phyloP scores from a whole-genome alignment of 352 stramenopile genomes.

The Phytophthora brassicae region DNA sequence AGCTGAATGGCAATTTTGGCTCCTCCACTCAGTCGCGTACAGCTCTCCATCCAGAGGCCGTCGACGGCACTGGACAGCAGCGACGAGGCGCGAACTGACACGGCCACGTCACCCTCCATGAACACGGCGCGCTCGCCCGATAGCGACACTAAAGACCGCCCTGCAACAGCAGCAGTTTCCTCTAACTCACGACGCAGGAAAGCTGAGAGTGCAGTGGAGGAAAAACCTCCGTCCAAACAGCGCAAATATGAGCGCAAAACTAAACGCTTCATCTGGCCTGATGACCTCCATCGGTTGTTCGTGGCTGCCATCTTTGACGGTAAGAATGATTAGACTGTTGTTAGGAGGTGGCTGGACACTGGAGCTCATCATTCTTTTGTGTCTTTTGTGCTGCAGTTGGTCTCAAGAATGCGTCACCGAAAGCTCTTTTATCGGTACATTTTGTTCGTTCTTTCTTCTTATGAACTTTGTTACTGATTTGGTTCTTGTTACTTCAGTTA shows the following conservation, averaged over 20 bases:
- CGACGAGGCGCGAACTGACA: constrained; percentile 41
- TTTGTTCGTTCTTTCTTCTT: not conserved
- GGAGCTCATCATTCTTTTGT: constrained; percentile 9
- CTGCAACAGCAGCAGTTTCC: constrained; percentile 2
- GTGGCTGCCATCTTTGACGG: constrained; percentile 87
- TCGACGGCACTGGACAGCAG: constrained; percentile 32
- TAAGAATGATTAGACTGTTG: constrained; percentile 25
- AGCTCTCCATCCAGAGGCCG: constrained; percentile 26
- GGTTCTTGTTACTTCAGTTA: constrained; percentile 40
- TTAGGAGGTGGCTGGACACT: not conserved
- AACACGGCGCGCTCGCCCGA: constrained; percentile 23
- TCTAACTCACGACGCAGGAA: constrained; percentile 25
- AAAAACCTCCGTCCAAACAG: constrained; percentile 40
- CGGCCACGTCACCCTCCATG: constrained; percentile 36
- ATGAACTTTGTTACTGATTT: constrained; percentile 13
- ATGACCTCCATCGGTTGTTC: constrained; percentile 87
- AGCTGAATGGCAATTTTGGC: constrained; percentile 40
- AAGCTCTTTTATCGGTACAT: constrained; percentile 71
- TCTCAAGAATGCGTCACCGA: constrained; percentile 86
- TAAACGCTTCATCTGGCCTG: constrained; percentile 87
- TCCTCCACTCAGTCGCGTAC: constrained; percentile 20
- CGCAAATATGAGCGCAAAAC: constrained; percentile 90
- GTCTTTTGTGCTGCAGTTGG: constrained; percentile 50
- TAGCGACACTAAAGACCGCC: no score
- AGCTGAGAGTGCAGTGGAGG: constrained; percentile 9